Conservation (phyloP, 1,284 basidiomycete species). For the Cutaneotrichosporon cavernicola region DNA sequence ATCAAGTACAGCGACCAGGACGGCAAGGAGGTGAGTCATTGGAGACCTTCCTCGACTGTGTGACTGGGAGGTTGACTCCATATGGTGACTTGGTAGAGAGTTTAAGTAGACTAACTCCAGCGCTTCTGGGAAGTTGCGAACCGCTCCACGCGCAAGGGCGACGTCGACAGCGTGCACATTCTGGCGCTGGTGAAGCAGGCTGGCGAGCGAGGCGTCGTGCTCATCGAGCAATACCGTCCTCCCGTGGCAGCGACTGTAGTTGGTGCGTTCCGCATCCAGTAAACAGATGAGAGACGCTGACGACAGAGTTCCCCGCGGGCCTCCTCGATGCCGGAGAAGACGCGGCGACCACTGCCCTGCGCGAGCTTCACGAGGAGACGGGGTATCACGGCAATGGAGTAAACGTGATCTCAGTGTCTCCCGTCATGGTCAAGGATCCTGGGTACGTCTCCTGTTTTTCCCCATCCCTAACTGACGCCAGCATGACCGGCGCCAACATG, state of each 20-base stretch:
- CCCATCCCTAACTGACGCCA: slow-evolving; percentile 15
- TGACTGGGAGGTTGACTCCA: too few species aligned
- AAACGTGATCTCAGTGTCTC: slow-evolving; percentile 64
- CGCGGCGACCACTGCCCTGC: slow-evolving; percentile 67
- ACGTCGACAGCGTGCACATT: slow-evolving; percentile 86
- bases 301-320: slow-evolving; percentile 77
- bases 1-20: slow-evolving; percentile 71
- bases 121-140: slow-evolving; percentile 82
- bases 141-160: slow-evolving; percentile 70
- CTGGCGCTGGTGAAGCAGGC: slow-evolving; percentile 73
- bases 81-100: too few species aligned
- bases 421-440: slow-evolving; percentile 66
- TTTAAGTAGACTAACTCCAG: slow-evolving; percentile 51
- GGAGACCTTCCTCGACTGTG: background rate
- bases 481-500: slow-evolving; percentile 57
- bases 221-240: slow-evolving; percentile 85
- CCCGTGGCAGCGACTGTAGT: slow-evolving; percentile 71
- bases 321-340: slow-evolving; percentile 79
- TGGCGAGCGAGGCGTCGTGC: slow-evolving; percentile 64
- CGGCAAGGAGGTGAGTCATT: slow-evolving; percentile 63
- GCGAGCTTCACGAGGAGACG: slow-evolving; percentile 88
- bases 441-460: slow-evolving; percentile 56
- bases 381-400: slow-evolving; percentile 61
- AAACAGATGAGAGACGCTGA: background rate
- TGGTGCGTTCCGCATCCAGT: slow-evolving; percentile 56